Evolutionary conservation across 2,329 filamentous ascomycete genomes (phyloP), one percentile per base, ranked within the genome.

Genomic region (Sclerotinia sclerotiorum): DNA sequence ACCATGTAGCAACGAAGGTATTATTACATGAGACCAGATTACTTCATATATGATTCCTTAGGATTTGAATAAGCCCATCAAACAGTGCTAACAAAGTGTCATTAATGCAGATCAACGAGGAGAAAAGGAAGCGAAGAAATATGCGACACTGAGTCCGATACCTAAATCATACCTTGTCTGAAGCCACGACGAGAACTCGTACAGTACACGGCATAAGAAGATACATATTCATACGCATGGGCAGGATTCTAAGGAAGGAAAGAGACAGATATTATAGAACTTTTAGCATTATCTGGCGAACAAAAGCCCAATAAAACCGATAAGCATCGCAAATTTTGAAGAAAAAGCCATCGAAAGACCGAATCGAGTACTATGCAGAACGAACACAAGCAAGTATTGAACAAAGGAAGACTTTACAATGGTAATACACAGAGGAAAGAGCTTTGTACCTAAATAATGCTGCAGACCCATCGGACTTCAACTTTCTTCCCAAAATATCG

Each of bases 1-100:
- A 3, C 0, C 0, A 15, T 35, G n/a, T 1, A n/a, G 13, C 2
- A 7, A 35, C 1, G 1, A 1, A 55, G 17, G 19, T 21, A 17
- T 35, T 3, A 4, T 55, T n/a, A 35, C 19, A 55, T 35, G 4
- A 2, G 1, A 55, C 6, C 2, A 5, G 17, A 17, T 42, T 42
- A 42, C 15, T 42, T 42, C 13, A 15, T 42, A 17, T 42, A 4
- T 42, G 11, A 42, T 42, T 42, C 15, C 39, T 0, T 13, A 29
- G 29, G 10, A 5, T 2, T 1, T 1, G 13, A 7, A n/a, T 42
- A 15, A 32, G 32, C 17, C 15, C 0, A n/a, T 55, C 2, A 15
- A 35, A 35, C 19, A 19, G n/a, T n/a, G 2, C 8, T 55, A 3
- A 21, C 5, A 55, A 0, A 3, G 3, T 35, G 1, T 1, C 19